phyloP scores from a whole-genome alignment of 2,329 filamentous ascomycete species.

The Acephala macrosclerotiorum region DNA sequence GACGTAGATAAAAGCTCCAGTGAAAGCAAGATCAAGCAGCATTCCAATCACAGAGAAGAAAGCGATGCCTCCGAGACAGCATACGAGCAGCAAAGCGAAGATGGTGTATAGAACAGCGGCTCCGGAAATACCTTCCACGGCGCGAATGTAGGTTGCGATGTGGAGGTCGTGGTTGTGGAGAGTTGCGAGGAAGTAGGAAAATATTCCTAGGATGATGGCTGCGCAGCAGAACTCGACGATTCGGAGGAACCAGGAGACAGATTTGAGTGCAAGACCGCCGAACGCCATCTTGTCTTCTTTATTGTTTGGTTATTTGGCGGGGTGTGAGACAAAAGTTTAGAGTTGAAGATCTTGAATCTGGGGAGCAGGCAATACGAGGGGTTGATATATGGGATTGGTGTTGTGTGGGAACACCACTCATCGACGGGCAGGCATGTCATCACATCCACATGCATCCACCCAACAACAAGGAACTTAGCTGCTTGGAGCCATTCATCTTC shows the following conservation, averaged over 20 bases:
- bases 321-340: neutral
- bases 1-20: slow-evolving; percentile 81
- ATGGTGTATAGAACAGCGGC: slow-evolving; percentile 77
- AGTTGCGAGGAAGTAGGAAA: slow-evolving; percentile 84
- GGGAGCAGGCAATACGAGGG: slow-evolving; percentile 2
- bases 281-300: slow-evolving; percentile 57
- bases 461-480: slow-evolving; percentile 19
- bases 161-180: slow-evolving; percentile 68
- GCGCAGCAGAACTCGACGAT: slow-evolving; percentile 76
- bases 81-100: slow-evolving; percentile 75
- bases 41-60: slow-evolving; percentile 78
- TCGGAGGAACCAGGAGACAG: slow-evolving; percentile 75
- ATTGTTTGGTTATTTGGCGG: neutral
- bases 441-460: neutral
- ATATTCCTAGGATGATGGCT: slow-evolving; percentile 78
- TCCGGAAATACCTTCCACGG: slow-evolving; percentile 81
- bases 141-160: slow-evolving; percentile 72
- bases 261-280: slow-evolving; percentile 69
- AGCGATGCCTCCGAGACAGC: slow-evolving; percentile 77
- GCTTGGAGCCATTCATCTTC: slow-evolving; percentile 3
- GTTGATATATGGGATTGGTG: neutral
- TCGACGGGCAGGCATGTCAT: slow-evolving; percentile 2
- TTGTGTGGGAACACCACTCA: neutral
- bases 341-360: neutral
- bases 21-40: slow-evolving; percentile 78